phyloP scores from a whole-genome alignment of 352 stramenopile species.

The Phytophthora agathidicida region DNA sequence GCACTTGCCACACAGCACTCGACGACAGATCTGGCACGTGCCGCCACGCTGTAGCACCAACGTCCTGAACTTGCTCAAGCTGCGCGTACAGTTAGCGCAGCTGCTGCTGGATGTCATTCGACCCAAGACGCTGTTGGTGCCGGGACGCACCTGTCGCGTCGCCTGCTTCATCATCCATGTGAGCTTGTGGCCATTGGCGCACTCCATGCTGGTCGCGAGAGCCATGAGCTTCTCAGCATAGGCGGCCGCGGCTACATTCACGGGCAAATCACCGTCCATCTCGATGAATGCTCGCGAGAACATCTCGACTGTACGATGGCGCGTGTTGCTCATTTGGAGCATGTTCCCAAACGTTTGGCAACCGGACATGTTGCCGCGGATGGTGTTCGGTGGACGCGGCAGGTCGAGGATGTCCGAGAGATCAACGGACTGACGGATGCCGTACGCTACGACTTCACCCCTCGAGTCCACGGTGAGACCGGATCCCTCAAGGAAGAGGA shows the following conservation, averaged over 20 bases:
- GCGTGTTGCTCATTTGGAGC: slow-evolving; percentile 4
- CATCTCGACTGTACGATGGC: slow-evolving; percentile 33
- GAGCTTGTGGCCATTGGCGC: slow-evolving; percentile 45
- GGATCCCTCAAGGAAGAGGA: slow-evolving; percentile 50
- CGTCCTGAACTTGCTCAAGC: slow-evolving; percentile 40
- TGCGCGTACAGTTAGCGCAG: slow-evolving; percentile 40
- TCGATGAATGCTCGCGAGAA: slow-evolving; percentile 46
- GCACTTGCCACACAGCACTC: slow-evolving; percentile 43
- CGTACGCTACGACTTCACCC: slow-evolving; percentile 38
- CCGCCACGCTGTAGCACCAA: slow-evolving; percentile 34
- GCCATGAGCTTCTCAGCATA: slow-evolving; percentile 40
- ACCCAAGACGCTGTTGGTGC: slow-evolving; percentile 12
- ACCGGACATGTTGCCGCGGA: slow-evolving; percentile 42
- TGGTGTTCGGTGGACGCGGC: slow-evolving; percentile 36
- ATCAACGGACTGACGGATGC: slow-evolving; percentile 40
- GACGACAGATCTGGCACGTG: slow-evolving; percentile 43
- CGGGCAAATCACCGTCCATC: slow-evolving; percentile 30
- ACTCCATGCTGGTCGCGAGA: slow-evolving; percentile 42
- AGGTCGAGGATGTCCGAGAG: slow-evolving; percentile 32
- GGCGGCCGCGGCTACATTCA: slow-evolving; percentile 26
- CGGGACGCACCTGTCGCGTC: slow-evolving; percentile 21
- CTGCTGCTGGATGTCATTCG: slow-evolving; percentile 26
- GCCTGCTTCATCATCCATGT: slow-evolving; percentile 45
- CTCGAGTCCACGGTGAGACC: slow-evolving; percentile 34
- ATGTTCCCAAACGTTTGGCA: slow-evolving; percentile 42